phyloP scores from a whole-genome alignment of 768 basidiomycete species.

The Xerocomellus dryophilus region DNA sequence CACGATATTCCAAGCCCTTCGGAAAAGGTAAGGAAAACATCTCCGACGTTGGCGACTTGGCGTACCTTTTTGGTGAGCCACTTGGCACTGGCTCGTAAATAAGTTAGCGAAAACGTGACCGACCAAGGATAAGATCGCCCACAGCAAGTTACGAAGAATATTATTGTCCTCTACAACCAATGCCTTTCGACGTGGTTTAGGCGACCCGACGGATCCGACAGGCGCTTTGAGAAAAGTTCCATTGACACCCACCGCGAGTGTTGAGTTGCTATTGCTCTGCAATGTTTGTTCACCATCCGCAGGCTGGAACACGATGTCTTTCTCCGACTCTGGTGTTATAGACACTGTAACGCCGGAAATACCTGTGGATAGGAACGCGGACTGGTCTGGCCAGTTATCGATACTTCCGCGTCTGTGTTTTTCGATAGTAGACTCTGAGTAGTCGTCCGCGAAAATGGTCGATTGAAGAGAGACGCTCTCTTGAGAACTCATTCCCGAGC shows the following conservation, averaged over 20 bases:
- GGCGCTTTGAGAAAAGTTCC: conserved; percentile 73
- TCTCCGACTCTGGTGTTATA: conserved; percentile 24
- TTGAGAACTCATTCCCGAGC: conserved; percentile 20
- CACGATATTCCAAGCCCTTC: conserved; percentile 69
- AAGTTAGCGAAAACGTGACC: conserved; percentile 8
- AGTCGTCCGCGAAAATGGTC: conserved; percentile 29
- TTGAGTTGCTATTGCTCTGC: conserved; percentile 33
- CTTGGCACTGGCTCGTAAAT: conserved; percentile 39
- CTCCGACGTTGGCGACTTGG: background rate
- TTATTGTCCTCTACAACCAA: conserved; percentile 89
- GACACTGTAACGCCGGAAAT: conserved; percentile 16
- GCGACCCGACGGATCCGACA: conserved; percentile 46
- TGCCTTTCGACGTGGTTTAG: conserved; percentile 54
- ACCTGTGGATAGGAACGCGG: conserved; percentile 4
- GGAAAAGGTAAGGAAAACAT: conserved; percentile 1
- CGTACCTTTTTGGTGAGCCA: conserved; percentile 63
- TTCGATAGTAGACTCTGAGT: conserved; percentile 10
- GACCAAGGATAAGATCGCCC: conserved; percentile 32
- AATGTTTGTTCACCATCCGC: conserved; percentile 12
- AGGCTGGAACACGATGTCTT: conserved; percentile 28
- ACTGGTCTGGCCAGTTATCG: conserved; percentile 27
- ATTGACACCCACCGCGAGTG: conserved; percentile 52
- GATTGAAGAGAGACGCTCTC: conserved; percentile 29
- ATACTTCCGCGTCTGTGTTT: conserved; percentile 35
- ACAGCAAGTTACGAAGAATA: conserved; percentile 82